Conservation (phyloP, 345 rosid genomes). For the Conringia planisiliqua region DNA sequence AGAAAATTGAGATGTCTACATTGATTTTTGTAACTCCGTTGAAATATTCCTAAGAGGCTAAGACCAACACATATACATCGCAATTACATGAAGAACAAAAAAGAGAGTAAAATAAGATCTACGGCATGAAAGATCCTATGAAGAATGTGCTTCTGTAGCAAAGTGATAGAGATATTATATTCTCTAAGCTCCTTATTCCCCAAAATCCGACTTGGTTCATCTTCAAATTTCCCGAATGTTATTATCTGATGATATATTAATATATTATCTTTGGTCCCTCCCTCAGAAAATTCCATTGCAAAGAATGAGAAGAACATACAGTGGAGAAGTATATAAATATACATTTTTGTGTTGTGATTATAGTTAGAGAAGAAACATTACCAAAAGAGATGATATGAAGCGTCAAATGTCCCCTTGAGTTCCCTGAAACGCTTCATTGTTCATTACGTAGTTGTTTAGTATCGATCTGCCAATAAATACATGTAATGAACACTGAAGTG, state of each 20-base stretch:
- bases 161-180: not conserved
- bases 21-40: not conserved
- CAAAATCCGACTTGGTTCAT: conserved; percentile 30
- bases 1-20: not conserved
- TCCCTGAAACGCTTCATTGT: conserved; percentile 37
- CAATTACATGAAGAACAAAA: not conserved
- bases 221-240: conserved; percentile 5
- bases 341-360: not conserved
- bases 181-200: conserved; percentile 5
- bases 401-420: conserved; percentile 38
- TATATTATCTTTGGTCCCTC: conserved; percentile 6
- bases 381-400: not conserved
- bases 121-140: not conserved
- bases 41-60: not conserved
- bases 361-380: not conserved
- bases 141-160: conserved; percentile 2
- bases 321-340: not conserved
- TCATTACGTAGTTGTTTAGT: not conserved
- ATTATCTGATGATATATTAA: not conserved
- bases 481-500: conserved; percentile 27
- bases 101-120: not conserved
- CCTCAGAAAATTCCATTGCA: not conserved
- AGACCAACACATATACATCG: not conserved
- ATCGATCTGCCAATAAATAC: not conserved
- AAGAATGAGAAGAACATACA: not conserved